Evolutionary conservation across 208 protist genomes (phyloP), one percentile per base, ranked within the genome.

Genomic region (Porcisia deanei): DNA sequence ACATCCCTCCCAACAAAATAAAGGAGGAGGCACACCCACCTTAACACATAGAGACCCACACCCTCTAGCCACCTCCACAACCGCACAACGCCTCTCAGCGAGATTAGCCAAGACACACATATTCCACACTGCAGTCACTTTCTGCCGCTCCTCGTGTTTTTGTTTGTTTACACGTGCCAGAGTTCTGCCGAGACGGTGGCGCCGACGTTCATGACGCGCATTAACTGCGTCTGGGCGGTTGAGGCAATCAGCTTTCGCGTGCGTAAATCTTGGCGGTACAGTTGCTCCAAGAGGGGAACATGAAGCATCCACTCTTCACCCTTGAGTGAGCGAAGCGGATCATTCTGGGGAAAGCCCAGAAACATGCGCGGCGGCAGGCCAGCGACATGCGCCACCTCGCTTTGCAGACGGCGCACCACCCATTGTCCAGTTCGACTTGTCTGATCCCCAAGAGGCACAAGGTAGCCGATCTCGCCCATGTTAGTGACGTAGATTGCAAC

Each of bases 341-440:
- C 88, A 18, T 86, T 83, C 58, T 96, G 88, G 43, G 64, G 79
- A 53, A 94, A 87, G 10, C 85, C 79, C 8, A 96, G 84, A 74
- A 96, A 97, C 86, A 96, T 90, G 18, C 84, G 83, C 10, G 91
- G 88, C 1, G 91, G 85, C 22, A 97, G 75, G 1, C 94, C 94
- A 0, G 86, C 91, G 1, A 75, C 71, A 73, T 95, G 91, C 8
- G 81, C 71, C 12, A 96, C 72, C 25, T 92, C 89, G 14, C 68
- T 87, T 73, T 96, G 85, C 47, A 97, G 67, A 3, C 88, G 85
- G 22, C 85, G 81, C 60, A 80, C 76, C 12, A 95, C 79, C 81
- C 85, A 93, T 60, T 94, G 84, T 12, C 83, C 85, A 20, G 90
- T 94, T 4, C 88, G 84, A 75, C 91, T 90, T 20, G 88, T 83